These are phyloP conservation scores for Cochlearia excelsa DNA, from an alignment of 345 rosid species.

Conservation along the genomic window DNA sequence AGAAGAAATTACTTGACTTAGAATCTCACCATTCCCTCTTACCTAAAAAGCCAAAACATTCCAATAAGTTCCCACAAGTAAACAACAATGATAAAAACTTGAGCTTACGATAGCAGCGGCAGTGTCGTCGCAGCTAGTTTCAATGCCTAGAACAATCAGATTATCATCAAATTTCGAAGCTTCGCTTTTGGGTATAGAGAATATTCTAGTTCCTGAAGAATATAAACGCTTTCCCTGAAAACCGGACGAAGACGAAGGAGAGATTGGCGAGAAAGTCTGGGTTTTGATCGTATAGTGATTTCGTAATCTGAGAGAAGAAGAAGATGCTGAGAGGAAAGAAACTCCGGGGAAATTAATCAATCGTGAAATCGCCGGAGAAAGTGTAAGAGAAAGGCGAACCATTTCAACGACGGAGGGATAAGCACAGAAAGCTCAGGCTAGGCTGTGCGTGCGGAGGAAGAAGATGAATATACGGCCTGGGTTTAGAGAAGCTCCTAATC, in stretches of 20 bases:
- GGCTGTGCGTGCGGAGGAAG: constrained; percentile 6
- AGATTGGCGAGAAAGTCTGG: neutral
- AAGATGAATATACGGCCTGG: neutral
- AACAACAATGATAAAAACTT: neutral
- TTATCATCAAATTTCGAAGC: constrained; percentile 33
- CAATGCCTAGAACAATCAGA: constrained; percentile 85
- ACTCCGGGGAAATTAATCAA: constrained; percentile 10
- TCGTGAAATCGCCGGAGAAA: constrained; percentile 33
- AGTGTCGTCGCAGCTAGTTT: constrained; percentile 96
- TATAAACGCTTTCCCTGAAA: neutral
- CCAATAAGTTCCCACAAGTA: constrained; percentile 7
- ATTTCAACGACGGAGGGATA: constrained; percentile 14
- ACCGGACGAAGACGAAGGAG: constrained; percentile 23
- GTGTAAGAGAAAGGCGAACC: constrained; percentile 28
- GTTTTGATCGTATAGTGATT: neutral
- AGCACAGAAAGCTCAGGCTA: neutral
- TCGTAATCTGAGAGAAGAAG: constrained; percentile 13
- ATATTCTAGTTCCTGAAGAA: constrained; percentile 2
- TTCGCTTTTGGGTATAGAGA: neutral
- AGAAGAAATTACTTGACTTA: constrained; percentile 90
- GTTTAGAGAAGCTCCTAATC: neutral
- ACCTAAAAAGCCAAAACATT: constrained; percentile 45
- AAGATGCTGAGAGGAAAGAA: neutral
- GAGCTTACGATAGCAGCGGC: constrained; percentile 84
- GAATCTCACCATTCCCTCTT: constrained; percentile 76